Evolutionary conservation across 805 yeast genomes (phyloP).

Genomic region (Ogataea nakhonphanomensis): DNA sequence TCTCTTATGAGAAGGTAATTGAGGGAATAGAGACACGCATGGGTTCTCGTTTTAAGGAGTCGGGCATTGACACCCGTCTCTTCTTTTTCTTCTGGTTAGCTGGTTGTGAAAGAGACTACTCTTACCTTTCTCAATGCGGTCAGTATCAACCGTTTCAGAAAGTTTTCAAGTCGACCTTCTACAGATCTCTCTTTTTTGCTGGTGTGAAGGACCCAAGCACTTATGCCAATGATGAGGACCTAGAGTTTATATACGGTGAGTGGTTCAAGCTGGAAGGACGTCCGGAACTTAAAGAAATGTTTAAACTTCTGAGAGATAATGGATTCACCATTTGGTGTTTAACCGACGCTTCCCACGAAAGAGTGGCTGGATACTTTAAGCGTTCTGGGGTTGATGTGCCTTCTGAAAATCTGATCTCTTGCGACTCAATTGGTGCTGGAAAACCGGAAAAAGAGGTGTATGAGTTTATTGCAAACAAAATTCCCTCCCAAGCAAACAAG

Average conservation of each 20-base stretch:
- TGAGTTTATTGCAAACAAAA: constrained; percentile 20
- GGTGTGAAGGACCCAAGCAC: constrained; percentile 21
- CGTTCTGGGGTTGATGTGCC: constrained; percentile 23
- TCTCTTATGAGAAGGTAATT: constrained; percentile 25
- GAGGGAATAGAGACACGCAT: constrained; percentile 22
- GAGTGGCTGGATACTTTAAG: constrained; percentile 23
- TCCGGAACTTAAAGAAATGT: constrained; percentile 22
- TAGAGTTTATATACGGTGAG: constrained; percentile 16
- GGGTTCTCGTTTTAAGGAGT: constrained; percentile 23
- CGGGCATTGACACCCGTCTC: constrained; percentile 22
- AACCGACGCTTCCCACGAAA: constrained; percentile 23
- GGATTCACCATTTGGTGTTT: constrained; percentile 26
- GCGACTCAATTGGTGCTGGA: constrained; percentile 26
- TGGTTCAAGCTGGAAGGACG: constrained; percentile 22
- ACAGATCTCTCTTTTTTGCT: constrained; percentile 21
- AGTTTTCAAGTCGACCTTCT: constrained; percentile 21
- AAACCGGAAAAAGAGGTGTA: constrained; percentile 26
- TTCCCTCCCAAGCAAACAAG: constrained; percentile 18
- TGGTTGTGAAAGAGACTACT: constrained; percentile 85
- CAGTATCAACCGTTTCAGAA: constrained; percentile 21
- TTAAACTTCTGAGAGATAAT: constrained; percentile 18
- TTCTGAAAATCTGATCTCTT: constrained; percentile 21
- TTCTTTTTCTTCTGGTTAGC: constrained; percentile 19
- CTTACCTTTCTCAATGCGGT: constrained; percentile 21
- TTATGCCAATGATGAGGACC: constrained; percentile 22